Base-by-base conservation (phyloP, 2,329 filamentous ascomycete species). In the Alternaria ventricosa region DNA sequence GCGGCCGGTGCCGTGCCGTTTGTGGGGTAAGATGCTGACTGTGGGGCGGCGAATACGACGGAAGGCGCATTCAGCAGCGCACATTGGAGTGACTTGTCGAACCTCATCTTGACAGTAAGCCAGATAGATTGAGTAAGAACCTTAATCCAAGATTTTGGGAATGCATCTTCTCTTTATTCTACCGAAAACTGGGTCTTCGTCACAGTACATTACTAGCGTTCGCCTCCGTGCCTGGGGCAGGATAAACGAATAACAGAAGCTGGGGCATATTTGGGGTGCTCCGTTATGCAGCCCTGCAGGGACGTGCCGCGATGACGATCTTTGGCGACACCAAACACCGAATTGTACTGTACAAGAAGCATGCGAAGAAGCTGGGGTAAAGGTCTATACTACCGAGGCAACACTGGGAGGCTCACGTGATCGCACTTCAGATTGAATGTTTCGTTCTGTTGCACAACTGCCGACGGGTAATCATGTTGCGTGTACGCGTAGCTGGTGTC, bases 61-160 rank as follows among this genome's bases (percentile, higher is more conserved):
- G 60, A 57, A 5, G 63, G 59, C 3, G 61, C 63, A 47, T 45
- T 59, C 22, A 71, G 61, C 50, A 72, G 54, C 36, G 60, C 63
- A 43, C 66, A 56, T 50, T 62, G 67, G 12, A 66, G 33, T 2
- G 57, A 18, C 41, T 68, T 62, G 44, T 68, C 50, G 55, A 70
- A 59, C 59, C 63, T 74, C 71, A 72, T 74, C 44, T 62, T 68
- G 60, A 55, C 22, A 43, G 25, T 25, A 41, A 41, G 36, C 36
- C 36, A 41, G 36, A 41, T 41, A 9, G 9, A 30, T 28, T 56
- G 36, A 46, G 28, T 46, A 43, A 22, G 25, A 44, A 41, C 25
- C 56, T 60, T 33, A 20, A 18, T 1, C 36, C 36, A 12, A 55
- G 12, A 41, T 13, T 41, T 6, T 20, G 50, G 57, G 22, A 11